Base-by-base conservation (phyloP, 148 eudicot genomes). In the Talinum fruticosum region DNA sequence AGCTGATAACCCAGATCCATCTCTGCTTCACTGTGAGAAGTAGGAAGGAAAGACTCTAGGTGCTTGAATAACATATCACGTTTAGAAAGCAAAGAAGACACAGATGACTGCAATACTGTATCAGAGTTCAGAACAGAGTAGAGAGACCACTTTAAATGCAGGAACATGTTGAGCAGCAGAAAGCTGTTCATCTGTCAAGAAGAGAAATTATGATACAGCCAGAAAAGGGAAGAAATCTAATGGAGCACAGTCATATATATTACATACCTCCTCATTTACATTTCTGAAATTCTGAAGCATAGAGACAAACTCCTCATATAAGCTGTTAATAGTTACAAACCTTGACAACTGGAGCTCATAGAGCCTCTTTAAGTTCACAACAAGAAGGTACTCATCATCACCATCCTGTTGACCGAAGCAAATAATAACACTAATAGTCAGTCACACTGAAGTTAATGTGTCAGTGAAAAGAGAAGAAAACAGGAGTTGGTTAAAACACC, bases 311-410 rank as follows among this genome's bases (percentile, higher is more conserved):
- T 89, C 90, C 30, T 86, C 90, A 88, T 82, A 96, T 74, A 93
- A 87, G 85, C 83, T 86, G 34, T 87, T 97, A 41, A 89, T 77
- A 71, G 97, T 86, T 80, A 96, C 87, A 84, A 74, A 81, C 79
- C 82, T 87, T 41, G 81, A 83, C 81, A 96, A 73, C 73, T 96
- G 99, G 75, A 93, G 93, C 88, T 96, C 99, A 66, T 96, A 93
- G 70, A 96, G 84, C 88, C 99, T 90, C 85, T 96, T 96, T 83
- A 90, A 83, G 83, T 88, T 96, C 73, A 93, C 99, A 74, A 93
- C 91, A 75, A 96, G 87, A 36, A 91, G 88, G 72, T 96, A 96
- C 72, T 93, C 97, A 82, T 96, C 99, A 71, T 85, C 93, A 74
- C 90, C 97, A 79, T 88, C 96, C 97, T 96, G 85, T 75, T 81